These are phyloP conservation scores for Diospyros lotus DNA, from an alignment of 148 eudicot genomes.

Conservation along the genomic window DNA sequence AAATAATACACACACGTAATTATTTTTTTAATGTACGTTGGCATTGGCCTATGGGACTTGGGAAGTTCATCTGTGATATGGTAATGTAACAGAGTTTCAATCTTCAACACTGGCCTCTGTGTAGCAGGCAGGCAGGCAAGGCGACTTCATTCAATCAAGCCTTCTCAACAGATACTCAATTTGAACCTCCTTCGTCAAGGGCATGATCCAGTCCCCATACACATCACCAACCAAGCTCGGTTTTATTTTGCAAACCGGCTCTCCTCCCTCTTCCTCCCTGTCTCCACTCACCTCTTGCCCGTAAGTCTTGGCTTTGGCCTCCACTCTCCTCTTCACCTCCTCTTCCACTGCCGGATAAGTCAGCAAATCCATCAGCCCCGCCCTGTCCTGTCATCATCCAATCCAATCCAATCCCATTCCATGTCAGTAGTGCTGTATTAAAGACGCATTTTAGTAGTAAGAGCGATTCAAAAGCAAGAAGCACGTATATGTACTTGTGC, in stretches of 20 bases:
- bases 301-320: conserved; percentile 67
- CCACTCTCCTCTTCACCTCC: conserved; percentile 67
- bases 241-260: conserved; percentile 65
- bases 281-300: conserved; percentile 57
- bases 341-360: conserved; percentile 75
- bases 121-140: too few relatives aligned
- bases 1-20: too few relatives aligned
- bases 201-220: conserved; percentile 96
- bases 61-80: too few relatives aligned
- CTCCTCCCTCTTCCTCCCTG: conserved; percentile 27
- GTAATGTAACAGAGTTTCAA: too few relatives aligned
- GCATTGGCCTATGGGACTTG: too few relatives aligned
- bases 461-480: not conserved
- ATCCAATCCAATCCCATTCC: too few relatives aligned
- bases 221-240: conserved; percentile 79
- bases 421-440: too few relatives aligned
- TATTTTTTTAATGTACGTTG: too few relatives aligned
- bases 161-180: conserved; percentile 81
- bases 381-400: conserved; percentile 47
- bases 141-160: conserved; percentile 46
- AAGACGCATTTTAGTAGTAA: not conserved
- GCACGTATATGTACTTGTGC: conserved; percentile 44
- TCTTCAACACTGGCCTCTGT: too few relatives aligned
- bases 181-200: conserved; percentile 88
- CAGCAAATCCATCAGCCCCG: conserved; percentile 58